phyloP scores from a whole-genome alignment of 2,329 filamentous ascomycete species.

The Berkeleyomyces basicola region DNA sequence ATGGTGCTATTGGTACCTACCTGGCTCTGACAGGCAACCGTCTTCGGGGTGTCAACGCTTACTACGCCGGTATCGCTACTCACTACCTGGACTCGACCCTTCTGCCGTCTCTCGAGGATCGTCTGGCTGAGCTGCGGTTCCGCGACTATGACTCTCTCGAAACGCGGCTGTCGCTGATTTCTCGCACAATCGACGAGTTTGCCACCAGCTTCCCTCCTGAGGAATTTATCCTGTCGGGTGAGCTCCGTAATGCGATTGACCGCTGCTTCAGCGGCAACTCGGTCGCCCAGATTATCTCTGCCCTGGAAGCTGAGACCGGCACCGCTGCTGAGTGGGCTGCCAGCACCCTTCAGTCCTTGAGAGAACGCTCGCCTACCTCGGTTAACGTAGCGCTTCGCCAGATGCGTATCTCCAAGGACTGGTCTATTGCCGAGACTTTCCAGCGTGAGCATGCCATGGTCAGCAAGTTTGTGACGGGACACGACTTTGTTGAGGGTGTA shows the following conservation, averaged over 20 bases:
- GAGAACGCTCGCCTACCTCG: constrained; percentile 66
- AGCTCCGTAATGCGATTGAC: constrained; percentile 67
- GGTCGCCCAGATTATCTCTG: constrained; percentile 52
- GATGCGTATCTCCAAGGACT: constrained; percentile 57
- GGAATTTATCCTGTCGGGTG: constrained; percentile 46
- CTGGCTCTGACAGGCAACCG: constrained; percentile 80
- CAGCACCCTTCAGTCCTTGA: constrained; percentile 58
- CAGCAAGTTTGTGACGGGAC: constrained; percentile 72
- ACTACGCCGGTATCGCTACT: constrained; percentile 83
- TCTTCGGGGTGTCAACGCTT: constrained; percentile 66
- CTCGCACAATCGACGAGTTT: constrained; percentile 84
- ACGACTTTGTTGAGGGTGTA: constrained; percentile 88
- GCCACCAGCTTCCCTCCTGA: constrained; percentile 67
- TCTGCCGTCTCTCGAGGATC: constrained; percentile 62
- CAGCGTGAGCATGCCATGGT: constrained; percentile 73
- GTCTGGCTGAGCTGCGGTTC: constrained; percentile 80
- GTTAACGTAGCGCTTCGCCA: constrained; percentile 73
- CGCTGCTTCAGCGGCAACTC: constrained; percentile 55
- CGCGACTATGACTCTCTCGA: constrained; percentile 51
- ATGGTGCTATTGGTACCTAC: constrained; percentile 77
- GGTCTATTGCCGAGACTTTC: constrained; percentile 77
- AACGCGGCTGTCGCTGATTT: constrained; percentile 54
- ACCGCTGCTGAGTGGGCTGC: constrained; percentile 56
- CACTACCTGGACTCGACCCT: constrained; percentile 91
- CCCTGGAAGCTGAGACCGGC: constrained; percentile 36